Percentiles rank a stretch among this genome's conserved stretches.
Conservation (phyloP, 768 basidiomycete species). For the Trametes villosa region DNA sequence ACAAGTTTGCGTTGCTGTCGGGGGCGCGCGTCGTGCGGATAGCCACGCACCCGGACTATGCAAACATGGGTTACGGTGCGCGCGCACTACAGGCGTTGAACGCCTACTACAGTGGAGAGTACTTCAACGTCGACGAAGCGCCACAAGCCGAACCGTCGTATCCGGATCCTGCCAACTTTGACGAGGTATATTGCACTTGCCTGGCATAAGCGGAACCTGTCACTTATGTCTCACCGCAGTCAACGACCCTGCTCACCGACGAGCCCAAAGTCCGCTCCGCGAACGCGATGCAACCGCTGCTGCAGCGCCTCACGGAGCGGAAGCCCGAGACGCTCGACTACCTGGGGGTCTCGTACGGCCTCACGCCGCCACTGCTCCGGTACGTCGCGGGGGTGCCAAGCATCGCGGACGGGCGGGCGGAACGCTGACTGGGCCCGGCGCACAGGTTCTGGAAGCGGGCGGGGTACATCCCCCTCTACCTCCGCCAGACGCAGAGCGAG, state of each 20-base stretch:
- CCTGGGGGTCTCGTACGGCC: slow-evolving; percentile 93
- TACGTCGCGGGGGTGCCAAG: slow-evolving; percentile 30
- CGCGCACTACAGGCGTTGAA: slow-evolving; percentile 86
- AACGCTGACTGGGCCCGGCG: neutral
- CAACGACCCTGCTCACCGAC: slow-evolving; percentile 73
- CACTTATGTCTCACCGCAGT: slow-evolving; percentile 33
- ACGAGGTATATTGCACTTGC: slow-evolving; percentile 43
- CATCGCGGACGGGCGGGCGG: neutral
- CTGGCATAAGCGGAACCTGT: neutral
- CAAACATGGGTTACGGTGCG: slow-evolving; percentile 95
- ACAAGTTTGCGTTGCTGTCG: slow-evolving; percentile 87
- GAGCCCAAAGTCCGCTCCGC: slow-evolving; percentile 72
- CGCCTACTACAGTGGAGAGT: slow-evolving; percentile 91
- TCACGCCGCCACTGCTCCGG: slow-evolving; percentile 85
- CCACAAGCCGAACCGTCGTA: slow-evolving; percentile 56
- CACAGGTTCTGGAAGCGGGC: slow-evolving; percentile 93
- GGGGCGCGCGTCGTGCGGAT: slow-evolving; percentile 92
- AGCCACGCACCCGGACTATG: slow-evolving; percentile 95
- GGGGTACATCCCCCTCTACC: slow-evolving; percentile 88
- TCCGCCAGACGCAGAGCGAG: slow-evolving; percentile 93
- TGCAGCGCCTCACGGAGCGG: slow-evolving; percentile 87
- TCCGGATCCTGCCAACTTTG: slow-evolving; percentile 57
- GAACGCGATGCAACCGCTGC: slow-evolving; percentile 86
- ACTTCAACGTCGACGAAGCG: slow-evolving; percentile 83
- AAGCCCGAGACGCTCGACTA: slow-evolving; percentile 93